phyloP scores from a whole-genome alignment of 345 rosid species.

The Eucalyptus victrix region DNA sequence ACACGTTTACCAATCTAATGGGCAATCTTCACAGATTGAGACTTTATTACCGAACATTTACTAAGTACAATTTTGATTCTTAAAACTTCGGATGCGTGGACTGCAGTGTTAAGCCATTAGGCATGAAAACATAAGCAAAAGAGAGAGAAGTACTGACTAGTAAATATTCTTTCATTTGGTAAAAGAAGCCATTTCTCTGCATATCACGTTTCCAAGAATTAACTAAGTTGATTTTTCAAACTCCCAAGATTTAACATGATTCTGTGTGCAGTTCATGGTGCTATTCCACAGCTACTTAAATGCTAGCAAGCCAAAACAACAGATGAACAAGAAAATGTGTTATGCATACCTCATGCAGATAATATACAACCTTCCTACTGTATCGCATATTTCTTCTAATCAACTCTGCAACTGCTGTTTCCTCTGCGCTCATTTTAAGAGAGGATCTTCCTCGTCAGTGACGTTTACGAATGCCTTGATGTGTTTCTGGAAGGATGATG shows the following conservation, averaged over 20 bases:
- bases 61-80: no score
- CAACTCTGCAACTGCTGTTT: background rate
- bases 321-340: background rate
- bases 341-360: background rate
- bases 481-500: conserved; percentile 64
- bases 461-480: conserved; percentile 14
- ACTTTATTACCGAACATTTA: no score
- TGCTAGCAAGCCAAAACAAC: background rate
- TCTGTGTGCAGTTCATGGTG: background rate
- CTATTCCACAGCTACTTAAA: background rate
- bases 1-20: no score
- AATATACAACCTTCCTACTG: background rate
- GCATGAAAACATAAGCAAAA: no score
- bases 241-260: background rate
- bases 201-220: background rate
- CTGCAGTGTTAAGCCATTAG: no score
- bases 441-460: conserved; percentile 25
- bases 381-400: background rate
- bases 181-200: background rate
- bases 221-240: no score
- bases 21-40: no score
- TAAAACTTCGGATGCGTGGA: no score
- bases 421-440: background rate
- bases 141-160: no score
- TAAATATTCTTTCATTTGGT: background rate